These are phyloP conservation scores for Globisporangium megalacanthum DNA, from an alignment of 352 stramenopile genomes.

Conservation along the genomic window DNA sequence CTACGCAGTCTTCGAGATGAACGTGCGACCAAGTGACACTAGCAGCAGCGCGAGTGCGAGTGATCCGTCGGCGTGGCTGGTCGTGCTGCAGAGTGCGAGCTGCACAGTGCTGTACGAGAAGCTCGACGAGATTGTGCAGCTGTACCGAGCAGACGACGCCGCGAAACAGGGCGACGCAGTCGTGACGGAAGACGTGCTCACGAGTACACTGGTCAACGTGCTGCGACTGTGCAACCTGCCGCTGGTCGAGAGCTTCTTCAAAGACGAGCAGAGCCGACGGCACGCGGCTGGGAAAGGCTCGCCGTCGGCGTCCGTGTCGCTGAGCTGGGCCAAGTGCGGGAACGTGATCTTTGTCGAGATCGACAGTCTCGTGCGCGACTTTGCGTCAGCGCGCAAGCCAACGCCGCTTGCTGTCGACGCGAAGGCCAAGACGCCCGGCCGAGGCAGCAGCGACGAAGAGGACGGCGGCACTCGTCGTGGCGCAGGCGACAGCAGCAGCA, in stretches of 20 bases:
- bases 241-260: conserved; percentile 72
- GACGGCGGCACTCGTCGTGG: neutral
- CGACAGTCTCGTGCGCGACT: conserved; percentile 71
- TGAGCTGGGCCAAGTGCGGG: conserved; percentile 78
- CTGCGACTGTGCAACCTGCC: conserved; percentile 76
- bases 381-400: conserved; percentile 53
- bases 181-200: conserved; percentile 56
- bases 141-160: conserved; percentile 33
- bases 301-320: conserved; percentile 14
- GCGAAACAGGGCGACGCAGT: conserved; percentile 4
- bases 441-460: conserved; percentile 19
- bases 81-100: conserved; percentile 61
- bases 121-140: conserved; percentile 71
- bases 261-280: conserved; percentile 19
- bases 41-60: conserved; percentile 13
- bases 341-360: conserved; percentile 84
- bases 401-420: conserved; percentile 8
- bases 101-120: conserved; percentile 81
- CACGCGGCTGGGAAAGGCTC: conserved; percentile 12
- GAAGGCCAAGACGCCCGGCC: conserved; percentile 12
- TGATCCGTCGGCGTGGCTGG: conserved; percentile 52
- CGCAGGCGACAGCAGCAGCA: neutral
- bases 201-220: conserved; percentile 49
- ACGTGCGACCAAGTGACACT: neutral
- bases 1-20: conserved; percentile 56